phyloP scores from a whole-genome alignment of 805 yeast species.

The Monosporozyma aerobia region DNA sequence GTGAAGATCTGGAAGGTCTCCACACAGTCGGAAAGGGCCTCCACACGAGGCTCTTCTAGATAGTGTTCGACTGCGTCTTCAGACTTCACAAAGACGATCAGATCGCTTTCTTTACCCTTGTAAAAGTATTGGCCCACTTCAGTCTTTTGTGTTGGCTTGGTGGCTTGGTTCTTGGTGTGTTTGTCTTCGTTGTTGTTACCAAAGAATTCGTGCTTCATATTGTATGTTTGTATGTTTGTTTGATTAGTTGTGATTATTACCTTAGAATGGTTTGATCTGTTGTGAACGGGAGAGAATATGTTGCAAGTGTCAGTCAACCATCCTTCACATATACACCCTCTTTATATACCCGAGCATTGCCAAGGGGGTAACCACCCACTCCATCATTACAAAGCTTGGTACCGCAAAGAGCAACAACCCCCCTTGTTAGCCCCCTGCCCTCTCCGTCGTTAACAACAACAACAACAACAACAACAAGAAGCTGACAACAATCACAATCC shows the following conservation, averaged over 20 bases:
- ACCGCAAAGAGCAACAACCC: too few species aligned
- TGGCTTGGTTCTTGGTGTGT: neutral
- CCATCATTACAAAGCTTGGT: too few species aligned
- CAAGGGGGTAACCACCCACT: too few species aligned
- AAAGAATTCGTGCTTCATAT: neutral
- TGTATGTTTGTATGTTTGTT: neutral
- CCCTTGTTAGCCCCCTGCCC: too few species aligned
- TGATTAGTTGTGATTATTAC: neutral
- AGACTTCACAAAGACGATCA: conserved; percentile 55
- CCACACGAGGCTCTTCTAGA: conserved; percentile 29
- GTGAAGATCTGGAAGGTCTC: conserved; percentile 58
- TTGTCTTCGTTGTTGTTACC: neutral
- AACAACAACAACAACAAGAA: too few species aligned
- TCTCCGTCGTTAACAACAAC: too few species aligned
- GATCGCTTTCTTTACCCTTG: conserved; percentile 58
- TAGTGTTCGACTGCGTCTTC: conserved; percentile 36
- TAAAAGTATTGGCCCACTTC: conserved; percentile 45
- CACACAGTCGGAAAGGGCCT: conserved; percentile 45
- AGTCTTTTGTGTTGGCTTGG: conserved; percentile 15
- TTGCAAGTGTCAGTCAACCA: too few species aligned
- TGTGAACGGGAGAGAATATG: too few species aligned
- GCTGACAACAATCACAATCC: too few species aligned
- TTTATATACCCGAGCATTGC: too few species aligned
- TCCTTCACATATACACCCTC: too few species aligned
- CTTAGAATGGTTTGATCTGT: neutral